phyloP scores from a whole-genome alignment of 176 grass and related monocot species.

The Stipa capillata region DNA sequence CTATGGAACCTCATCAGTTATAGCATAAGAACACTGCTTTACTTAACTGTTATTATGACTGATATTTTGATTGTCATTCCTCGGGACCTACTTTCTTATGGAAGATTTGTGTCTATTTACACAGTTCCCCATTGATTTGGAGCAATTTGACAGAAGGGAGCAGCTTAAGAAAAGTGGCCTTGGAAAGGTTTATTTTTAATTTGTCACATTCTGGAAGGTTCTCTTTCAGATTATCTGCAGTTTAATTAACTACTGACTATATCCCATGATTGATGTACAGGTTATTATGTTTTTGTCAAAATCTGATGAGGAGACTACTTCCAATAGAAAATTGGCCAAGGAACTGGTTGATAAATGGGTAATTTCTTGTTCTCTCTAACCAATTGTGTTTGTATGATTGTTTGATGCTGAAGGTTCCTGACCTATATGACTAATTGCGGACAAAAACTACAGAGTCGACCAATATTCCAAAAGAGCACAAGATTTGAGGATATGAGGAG shows the following conservation, averaged over 20 bases:
- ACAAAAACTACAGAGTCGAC: conserved; percentile 50
- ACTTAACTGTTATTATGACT: not conserved
- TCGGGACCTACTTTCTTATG: conserved; percentile 1
- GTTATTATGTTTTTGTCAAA: conserved; percentile 92
- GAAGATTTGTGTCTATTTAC: too few species aligned
- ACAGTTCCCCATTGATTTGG: too few species aligned
- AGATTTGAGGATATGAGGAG: conserved; percentile 77
- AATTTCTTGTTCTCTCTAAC: too few species aligned
- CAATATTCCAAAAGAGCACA: conserved; percentile 84
- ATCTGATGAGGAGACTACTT: conserved; percentile 68
- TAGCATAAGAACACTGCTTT: not conserved
- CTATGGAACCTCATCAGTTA: too few species aligned
- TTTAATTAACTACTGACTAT: too few species aligned
- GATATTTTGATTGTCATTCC: not conserved
- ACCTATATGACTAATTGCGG: not conserved
- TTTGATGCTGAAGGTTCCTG: not conserved
- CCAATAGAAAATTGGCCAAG: conserved; percentile 76
- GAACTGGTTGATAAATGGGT: conserved; percentile 92
- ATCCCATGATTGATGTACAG: conserved; percentile 16
- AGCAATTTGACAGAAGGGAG: too few species aligned
- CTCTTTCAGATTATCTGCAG: too few species aligned
- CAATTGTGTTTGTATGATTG: too few species aligned
- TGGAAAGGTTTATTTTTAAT: conserved; percentile 54
- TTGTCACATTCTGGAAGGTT: too few species aligned
- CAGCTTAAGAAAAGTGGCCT: conserved; percentile 91